Base-by-base conservation (phyloP, 2,329 filamentous ascomycete species). In the Fusarium sp. region DNA sequence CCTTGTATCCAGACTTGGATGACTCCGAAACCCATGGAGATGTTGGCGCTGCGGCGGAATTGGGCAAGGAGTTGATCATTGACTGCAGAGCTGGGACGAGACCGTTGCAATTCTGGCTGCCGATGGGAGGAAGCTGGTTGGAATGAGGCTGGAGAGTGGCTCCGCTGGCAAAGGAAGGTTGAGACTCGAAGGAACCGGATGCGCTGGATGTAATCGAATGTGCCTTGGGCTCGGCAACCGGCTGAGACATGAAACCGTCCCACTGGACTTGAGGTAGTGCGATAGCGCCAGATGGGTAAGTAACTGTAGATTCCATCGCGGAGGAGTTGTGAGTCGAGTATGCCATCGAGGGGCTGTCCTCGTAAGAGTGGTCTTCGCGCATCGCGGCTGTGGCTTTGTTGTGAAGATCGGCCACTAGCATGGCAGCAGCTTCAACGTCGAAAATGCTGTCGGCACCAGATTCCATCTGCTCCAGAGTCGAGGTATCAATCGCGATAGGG, bases 401-500 rank as follows among this genome's bases (percentile, higher is more conserved):
- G 82, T 97, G 95, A 78, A 98, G 91, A 82, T 98, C 94, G 78
- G 95, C 96, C 84, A 99, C 96, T 79, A 99, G 89, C 93, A 98
- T 97, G 73, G 96, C 96, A 73, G 96, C 96, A 74, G 95, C 94
- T 85, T 99, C 95, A 76, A 97, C 92, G 79, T 97, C 96, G 77
- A 97, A 94, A 81, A 95, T 91, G 78, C 90, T 91, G 79, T 97
- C 95, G 79, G 90, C 92, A 81, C 90, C 92, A 75, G 91, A 92
- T 81, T 97, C 94, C 76, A 98, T 94, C 80, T 97, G 94, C 82
- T 97, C 94, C 74, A 97, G 83, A 56, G 93, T 91, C 46, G 93
- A 90, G 48, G 93, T 90, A 77, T 98, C 96, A 73, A 97, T 88
- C 67, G 90, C 74, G 76, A 96, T 89, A 39, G 90, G 86, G 52